Base-by-base conservation (phyloP, 805 yeast species). In the Ogataea saltuana region DNA sequence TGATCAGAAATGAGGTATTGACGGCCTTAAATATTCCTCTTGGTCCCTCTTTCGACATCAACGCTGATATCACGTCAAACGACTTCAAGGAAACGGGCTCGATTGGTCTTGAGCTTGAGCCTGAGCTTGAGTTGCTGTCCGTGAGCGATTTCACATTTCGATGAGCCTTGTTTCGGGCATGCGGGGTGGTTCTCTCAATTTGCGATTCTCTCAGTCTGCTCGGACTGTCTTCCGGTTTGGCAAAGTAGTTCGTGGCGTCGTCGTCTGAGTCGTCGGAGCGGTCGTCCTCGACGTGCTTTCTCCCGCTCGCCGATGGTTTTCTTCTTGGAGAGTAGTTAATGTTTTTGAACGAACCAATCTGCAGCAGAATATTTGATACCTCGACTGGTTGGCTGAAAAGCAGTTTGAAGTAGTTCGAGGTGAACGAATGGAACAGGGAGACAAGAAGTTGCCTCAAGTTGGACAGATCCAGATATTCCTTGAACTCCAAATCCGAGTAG, bases 361-460 rank as follows among this genome's bases (percentile, higher is more conserved):
- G 98, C 44, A 89, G 65, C 20, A 90, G 70, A 51, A 88, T 71
- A 42, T 91, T 73, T 4, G 86, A 78, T 13, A 87, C 84, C 54
- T 91, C 97, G 63, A 90, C 83, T 2, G 99, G 98, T 64, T 93
- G 97, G 15, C 87, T 76, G 7, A 86, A 59, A 23, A 88, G 62
- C 33, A 83, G 79, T 46, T 80, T 81, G 42, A 80, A 63, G 67
- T 93, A 91, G 50, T 81, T 83, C 50, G 79, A 78, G 39, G 81
- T 55, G 48, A 88, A 79, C 33, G 85, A 79, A 59, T 75, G 70
- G 18, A 80, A 63, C 46, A 88, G 69, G 30, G 81, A 78, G 41
- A 73, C 70, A 4, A 81, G 50, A 25, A 83, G 59, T 49, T 80
- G 86, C 40, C 71, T 71, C 54, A 85, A 63, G 57, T 81, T 80